Base-by-base conservation (phyloP, 306 rosid species). In the Fagus crenata region DNA sequence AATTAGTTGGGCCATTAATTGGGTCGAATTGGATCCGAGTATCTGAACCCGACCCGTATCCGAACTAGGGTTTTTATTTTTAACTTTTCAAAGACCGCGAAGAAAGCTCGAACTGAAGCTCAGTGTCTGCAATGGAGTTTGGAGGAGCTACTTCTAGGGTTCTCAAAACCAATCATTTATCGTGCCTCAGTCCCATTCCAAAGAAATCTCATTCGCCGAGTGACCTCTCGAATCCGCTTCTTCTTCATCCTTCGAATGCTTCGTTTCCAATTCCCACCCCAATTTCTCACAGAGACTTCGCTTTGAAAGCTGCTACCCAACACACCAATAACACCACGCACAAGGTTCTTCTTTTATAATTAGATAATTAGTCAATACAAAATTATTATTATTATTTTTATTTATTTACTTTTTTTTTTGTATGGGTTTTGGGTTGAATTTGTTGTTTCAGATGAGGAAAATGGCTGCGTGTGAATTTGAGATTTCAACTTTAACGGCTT, bases 401-500 rank as follows among this genome's bases (percentile, higher is more conserved):
- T 63, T 7, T 71, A 4, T 12, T 0, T 58, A 5, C 43, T 37
- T 69, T 51, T 5, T 3, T 11, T 33, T 2, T 49, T 39, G 15
- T 60, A 35, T 43, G 17, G 43, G 12, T 56, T 32, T 64, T 37
- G 14, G 40, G 31, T 53, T 51, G 51, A 31, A 40, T 65, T 82
- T 75, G 55, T 15, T 17, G 37, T 28, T 73, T 42, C 75, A 74
- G 77, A 60, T 36, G 63, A 74, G 51, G 65, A 85, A 81, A 61
- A 73, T 72, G 80, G 4, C 60, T 5, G 68, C 42, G 51, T 6
- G 5, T 49, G 87, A 80, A 64, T 32, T 88, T 13, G 85, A 84
- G 75, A 81, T 83, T 46, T 90, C 91, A 51, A 71, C 60, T 71
- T 80, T 90, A 81, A 90, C 90, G 43, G 90, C 96, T 72, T 41